phyloP scores from a whole-genome alignment of 2,329 filamentous ascomycete species.

The Atkinsonella texensis region DNA sequence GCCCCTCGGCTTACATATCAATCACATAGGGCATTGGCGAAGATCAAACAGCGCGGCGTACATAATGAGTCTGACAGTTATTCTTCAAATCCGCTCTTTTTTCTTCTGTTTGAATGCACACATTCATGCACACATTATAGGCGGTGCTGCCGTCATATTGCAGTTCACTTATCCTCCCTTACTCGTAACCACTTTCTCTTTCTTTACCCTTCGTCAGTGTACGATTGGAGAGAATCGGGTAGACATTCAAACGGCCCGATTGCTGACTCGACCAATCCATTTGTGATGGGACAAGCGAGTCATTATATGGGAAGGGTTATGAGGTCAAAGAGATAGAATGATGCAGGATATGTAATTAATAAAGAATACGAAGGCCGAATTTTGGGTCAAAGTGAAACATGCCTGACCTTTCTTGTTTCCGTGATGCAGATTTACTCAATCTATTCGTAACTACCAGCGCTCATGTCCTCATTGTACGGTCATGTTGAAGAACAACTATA shows the following conservation, averaged over 20 bases:
- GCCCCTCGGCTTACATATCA: background rate
- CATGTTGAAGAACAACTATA: too few species aligned
- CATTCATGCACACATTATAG: background rate
- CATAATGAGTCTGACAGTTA: background rate
- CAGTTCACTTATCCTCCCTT: background rate
- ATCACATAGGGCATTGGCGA: conserved; percentile 2
- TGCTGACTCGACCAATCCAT: background rate
- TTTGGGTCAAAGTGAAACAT: background rate
- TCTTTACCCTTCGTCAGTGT: background rate
- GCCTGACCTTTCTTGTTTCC: background rate
- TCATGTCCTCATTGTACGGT: background rate
- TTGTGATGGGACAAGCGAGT: background rate
- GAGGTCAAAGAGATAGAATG: background rate
- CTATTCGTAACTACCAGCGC: too few species aligned
- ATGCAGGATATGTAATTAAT: conserved; percentile 14
- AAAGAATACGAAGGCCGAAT: background rate
- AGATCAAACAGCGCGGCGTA: background rate
- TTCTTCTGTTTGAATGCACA: background rate
- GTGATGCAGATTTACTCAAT: too few species aligned
- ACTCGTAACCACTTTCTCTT: background rate
- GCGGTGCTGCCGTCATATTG: background rate
- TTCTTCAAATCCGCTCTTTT: background rate
- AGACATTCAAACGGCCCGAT: background rate
- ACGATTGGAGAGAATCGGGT: background rate
- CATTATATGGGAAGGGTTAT: background rate